A percentile compares a stretch with the other conserved stretches of the same genome.
These are phyloP conservation scores for Viola pubescens DNA, from an alignment of 441 rosid genomes.

Conservation along the genomic window DNA sequence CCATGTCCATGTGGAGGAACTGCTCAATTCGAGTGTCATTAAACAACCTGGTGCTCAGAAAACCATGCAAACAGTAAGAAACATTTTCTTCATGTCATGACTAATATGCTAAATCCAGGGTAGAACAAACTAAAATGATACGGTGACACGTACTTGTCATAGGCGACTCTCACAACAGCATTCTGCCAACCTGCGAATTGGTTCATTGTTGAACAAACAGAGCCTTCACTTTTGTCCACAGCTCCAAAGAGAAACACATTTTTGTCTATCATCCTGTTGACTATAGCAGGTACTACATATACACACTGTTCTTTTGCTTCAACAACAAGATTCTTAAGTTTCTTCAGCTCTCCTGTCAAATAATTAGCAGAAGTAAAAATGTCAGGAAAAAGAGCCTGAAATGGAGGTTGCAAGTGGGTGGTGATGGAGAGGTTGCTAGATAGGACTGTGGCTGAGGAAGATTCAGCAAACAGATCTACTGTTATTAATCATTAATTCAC, in stretches of 20 bases:
- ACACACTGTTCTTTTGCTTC: slow-evolving; percentile 46
- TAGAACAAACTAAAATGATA: neutral
- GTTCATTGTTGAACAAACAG: slow-evolving; percentile 34
- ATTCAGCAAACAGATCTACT: neutral
- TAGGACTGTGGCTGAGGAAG: too few species aligned
- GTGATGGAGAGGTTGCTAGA: too few species aligned
- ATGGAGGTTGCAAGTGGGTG: neutral
- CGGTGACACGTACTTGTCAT: slow-evolving; percentile 35
- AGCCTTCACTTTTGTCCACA: slow-evolving; percentile 46
- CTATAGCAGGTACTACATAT: slow-evolving; percentile 40
- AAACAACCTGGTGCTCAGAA: slow-evolving; percentile 41
- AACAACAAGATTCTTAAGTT: slow-evolving; percentile 47
- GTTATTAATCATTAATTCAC: neutral
- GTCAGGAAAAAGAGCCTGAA: neutral
- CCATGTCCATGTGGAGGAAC: slow-evolving; percentile 70
- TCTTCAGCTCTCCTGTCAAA: slow-evolving; percentile 60
- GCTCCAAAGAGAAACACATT: slow-evolving; percentile 61
- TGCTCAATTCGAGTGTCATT: slow-evolving; percentile 39
- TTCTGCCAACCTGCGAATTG: slow-evolving; percentile 49
- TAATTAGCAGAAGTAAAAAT: slow-evolving; percentile 8
- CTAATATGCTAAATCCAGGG: neutral
- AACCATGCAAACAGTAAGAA: slow-evolving; percentile 10
- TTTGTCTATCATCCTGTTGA: slow-evolving; percentile 57
- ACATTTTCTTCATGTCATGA: neutral
- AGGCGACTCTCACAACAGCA: slow-evolving; percentile 45